A percentile compares a stretch with the other conserved stretches of the same genome.
phyloP scores from a whole-genome alignment of 148 eudicot genomes.

The Limonium bicolor region DNA sequence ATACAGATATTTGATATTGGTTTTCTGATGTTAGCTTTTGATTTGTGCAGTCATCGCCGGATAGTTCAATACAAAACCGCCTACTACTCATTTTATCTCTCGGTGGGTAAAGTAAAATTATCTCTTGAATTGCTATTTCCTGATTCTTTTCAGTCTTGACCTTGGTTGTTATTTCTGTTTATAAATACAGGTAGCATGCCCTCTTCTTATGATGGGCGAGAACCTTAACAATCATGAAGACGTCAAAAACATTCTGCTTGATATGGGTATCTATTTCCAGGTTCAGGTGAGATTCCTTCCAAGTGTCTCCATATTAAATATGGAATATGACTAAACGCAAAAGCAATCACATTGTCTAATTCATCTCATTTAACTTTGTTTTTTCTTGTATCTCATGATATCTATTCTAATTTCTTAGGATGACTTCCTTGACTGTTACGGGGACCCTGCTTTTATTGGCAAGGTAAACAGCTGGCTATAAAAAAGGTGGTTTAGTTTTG shows the following conservation, averaged over 20 bases:
- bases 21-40: not conserved
- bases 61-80: constrained; percentile 60
- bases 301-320: not conserved
- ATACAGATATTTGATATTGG: not conserved
- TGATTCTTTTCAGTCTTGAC: not conserved
- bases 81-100: constrained; percentile 54
- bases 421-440: constrained; percentile 73
- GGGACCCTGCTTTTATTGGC: constrained; percentile 51
- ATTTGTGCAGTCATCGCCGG: constrained; percentile 43
- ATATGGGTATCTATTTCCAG: constrained; percentile 69
- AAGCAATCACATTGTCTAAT: too few relatives aligned
- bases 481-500: not conserved
- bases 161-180: not conserved
- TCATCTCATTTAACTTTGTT: not conserved
- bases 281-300: constrained; percentile 33
- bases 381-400: not conserved
- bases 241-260: constrained; percentile 39
- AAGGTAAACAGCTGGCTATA: constrained; percentile 46
- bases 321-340: not conserved
- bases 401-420: constrained; percentile 20
- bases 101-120: constrained; percentile 31
- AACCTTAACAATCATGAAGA: constrained; percentile 26
- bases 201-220: constrained; percentile 33
- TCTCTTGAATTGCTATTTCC: not conserved
- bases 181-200: constrained; percentile 22